Base-by-base conservation (phyloP, 352 stramenopile species). In the Phytophthora pseudosyringae region DNA sequence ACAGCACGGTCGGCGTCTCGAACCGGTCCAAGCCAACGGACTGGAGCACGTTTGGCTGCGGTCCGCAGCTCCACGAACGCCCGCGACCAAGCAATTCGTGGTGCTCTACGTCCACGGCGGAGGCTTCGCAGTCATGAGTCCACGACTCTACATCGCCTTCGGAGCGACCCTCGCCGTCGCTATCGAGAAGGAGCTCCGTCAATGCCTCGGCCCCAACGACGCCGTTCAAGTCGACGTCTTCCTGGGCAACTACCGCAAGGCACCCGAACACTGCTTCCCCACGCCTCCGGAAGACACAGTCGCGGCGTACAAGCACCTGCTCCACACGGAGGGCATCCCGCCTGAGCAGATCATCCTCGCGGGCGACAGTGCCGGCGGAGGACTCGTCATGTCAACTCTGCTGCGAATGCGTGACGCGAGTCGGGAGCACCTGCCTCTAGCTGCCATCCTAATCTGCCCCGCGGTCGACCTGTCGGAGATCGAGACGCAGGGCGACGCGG, bases 71-170 rank as follows among this genome's bases (percentile, higher is more conserved):
- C 29, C 63, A 16, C 26, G 12, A 4, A 64, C 31, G 11, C 18
- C 28, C 7, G 43, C 50, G 11, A 55, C 59, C 10, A 72, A 77
- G 13, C 64, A 65, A 5, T 60, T 63, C 3, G 72, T 85, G 13
- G 69, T 90, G 51, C 69, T 90, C 6, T 89, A 79, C 64, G 75
- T 76, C 49, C 81, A 90, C 40, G 81, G 81, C 15, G 81, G 79
- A 12, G 79, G 75, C 25, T 89, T 78, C 45, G 59, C 73, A 4
- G 36, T 89, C 45, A 68, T 79, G 16, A 82, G 69, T 54, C 79
- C 81, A 0, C 59, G 59, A 8, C 36, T 86, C 39, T 86, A 84
- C 55, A 68, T 76, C 31, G 10, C 32, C 2, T 74, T 84, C 33
- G 68, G 49, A 13, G 64, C 57, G 2, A 59, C 64, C 4, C 50